Percentiles rank a stretch among this genome's conserved stretches.
Conservation (phyloP, 2,329 filamentous ascomycete genomes). For the Fusarium citri region DNA sequence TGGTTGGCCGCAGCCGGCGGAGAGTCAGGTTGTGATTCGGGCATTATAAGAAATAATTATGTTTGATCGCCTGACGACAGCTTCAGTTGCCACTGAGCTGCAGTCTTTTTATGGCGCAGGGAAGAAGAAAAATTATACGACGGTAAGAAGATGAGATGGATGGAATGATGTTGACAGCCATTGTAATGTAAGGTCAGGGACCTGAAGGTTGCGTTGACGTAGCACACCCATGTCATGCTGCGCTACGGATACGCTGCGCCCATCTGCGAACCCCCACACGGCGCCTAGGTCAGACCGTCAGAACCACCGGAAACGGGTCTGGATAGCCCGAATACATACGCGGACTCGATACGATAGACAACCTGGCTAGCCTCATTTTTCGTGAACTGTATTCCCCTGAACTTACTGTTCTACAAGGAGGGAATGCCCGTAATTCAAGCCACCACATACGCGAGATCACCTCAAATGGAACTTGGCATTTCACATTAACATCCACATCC, state of each 20-base stretch:
- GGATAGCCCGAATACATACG: conserved; percentile 23
- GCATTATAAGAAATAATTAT: conserved; percentile 37
- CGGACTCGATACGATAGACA: conserved; percentile 9
- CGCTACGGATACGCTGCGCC: not conserved
- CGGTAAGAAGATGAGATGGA: conserved; percentile 37
- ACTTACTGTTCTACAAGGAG: not conserved
- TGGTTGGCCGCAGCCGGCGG: conserved; percentile 40
- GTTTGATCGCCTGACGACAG: conserved; percentile 40
- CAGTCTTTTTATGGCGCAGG: conserved; percentile 38
- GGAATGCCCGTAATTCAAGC: not conserved
- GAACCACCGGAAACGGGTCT: conserved; percentile 23
- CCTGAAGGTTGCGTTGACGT: conserved; percentile 24
- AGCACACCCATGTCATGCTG: conserved; percentile 25
- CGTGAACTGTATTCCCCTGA: not conserved
- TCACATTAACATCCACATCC: conserved; percentile 6
- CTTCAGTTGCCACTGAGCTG: conserved; percentile 45
- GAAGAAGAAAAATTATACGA: conserved; percentile 20
- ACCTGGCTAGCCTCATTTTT: conserved; percentile 14
- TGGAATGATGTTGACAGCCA: conserved; percentile 40
- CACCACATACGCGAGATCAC: not conserved
- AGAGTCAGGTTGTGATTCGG: conserved; percentile 30
- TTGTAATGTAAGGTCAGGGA: conserved; percentile 7
- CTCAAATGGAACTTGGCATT: not conserved
- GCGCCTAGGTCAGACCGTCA: conserved; percentile 11
- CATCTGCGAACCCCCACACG: conserved; percentile 19